Percentiles rank a stretch among this genome's conserved stretches.
Evolutionary conservation across 1,139 yeast genomes (phyloP).

Genomic region (Diutina mesorugosa): DNA sequence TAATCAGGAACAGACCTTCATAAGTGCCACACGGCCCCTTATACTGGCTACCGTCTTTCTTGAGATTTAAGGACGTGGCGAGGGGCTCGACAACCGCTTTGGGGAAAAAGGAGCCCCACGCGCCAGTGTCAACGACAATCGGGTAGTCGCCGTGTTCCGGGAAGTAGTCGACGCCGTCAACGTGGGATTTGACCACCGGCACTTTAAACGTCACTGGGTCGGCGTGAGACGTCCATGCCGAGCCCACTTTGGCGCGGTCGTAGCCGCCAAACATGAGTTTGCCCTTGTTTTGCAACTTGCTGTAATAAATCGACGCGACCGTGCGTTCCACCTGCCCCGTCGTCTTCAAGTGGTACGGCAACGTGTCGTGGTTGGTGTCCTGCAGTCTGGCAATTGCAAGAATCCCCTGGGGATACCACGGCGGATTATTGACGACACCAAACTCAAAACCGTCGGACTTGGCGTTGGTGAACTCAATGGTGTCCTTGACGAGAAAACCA

Average conservation of each 20-base stretch:
- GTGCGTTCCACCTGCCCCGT: not conserved
- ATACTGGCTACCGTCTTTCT: not conserved
- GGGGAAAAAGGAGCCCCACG: not conserved
- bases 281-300: not conserved
- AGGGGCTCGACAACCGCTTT: not conserved
- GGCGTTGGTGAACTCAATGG: not conserved
- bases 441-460: not conserved
- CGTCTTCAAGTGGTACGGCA: not conserved
- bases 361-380: not conserved
- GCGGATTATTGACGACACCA: not conserved
- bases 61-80: not conserved
- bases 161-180: not conserved
- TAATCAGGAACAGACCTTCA: not conserved
- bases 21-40: conserved; percentile 4
- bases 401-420: not conserved
- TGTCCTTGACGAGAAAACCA: not conserved
- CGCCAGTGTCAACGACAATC: not conserved
- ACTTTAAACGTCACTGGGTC: not conserved
- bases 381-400: not conserved
- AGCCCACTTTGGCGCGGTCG: not conserved
- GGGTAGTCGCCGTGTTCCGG: not conserved
- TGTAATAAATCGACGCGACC: not conserved
- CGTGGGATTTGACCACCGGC: not conserved
- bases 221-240: not conserved
- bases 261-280: not conserved